A percentile compares a stretch with the other conserved stretches of the same genome.
Evolutionary conservation across 1,284 basidiomycete species (phyloP).

Genomic region (Melampsora medusae): DNA sequence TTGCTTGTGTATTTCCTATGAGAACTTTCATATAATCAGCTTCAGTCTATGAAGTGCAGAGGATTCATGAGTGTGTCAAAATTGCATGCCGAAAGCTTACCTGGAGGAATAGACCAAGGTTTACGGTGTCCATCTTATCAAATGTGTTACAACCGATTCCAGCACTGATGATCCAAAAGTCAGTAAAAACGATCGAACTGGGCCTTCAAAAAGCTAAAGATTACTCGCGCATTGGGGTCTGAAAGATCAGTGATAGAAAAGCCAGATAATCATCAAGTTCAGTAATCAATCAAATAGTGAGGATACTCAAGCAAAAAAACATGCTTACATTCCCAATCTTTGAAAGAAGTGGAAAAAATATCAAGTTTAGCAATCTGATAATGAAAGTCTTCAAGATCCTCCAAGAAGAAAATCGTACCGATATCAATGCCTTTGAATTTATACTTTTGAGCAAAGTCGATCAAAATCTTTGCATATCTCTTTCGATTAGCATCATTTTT

Average conservation of each 20-base stretch:
- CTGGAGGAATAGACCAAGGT: conserved; percentile 28
- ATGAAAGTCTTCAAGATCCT: too few relatives aligned
- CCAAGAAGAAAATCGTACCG: background rate
- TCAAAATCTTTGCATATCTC: conserved; percentile 16
- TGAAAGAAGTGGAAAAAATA: too few relatives aligned
- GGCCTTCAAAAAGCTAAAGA: background rate
- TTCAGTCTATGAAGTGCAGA: background rate
- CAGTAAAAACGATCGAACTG: too few relatives aligned
- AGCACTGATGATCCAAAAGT: background rate
- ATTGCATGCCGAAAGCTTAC: background rate
- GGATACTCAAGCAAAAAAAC: too few relatives aligned
- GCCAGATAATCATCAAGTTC: too few relatives aligned
- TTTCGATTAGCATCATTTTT: conserved; percentile 9
- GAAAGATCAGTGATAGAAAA: background rate
- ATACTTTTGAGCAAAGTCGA: conserved; percentile 18
- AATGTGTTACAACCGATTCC: conserved; percentile 40
- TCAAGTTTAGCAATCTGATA: too few relatives aligned
- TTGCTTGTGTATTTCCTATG: conserved; percentile 26
- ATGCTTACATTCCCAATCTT: conserved; percentile 12
- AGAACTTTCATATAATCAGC: background rate
- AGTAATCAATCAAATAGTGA: too few relatives aligned
- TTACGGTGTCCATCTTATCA: conserved; percentile 18
- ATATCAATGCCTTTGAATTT: conserved; percentile 31
- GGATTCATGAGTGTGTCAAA: background rate
- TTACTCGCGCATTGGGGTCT: background rate